A percentile compares a stretch with the other conserved stretches of the same genome.
These are phyloP conservation scores for Barbarea vulgaris DNA, from an alignment of 345 rosid genomes.

Conservation along the genomic window DNA sequence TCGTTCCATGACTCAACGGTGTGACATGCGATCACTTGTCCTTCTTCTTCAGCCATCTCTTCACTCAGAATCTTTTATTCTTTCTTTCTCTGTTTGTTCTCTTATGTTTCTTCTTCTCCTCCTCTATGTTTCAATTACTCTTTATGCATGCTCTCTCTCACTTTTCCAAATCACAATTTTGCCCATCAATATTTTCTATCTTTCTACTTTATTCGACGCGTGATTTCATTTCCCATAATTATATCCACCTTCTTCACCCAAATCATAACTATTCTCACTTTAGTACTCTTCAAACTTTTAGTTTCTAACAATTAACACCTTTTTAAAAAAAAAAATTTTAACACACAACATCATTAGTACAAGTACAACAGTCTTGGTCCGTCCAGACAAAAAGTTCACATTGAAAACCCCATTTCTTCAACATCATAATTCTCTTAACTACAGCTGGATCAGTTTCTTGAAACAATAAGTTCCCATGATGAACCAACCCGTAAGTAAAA, in stretches of 20 bases:
- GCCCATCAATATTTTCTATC: neutral
- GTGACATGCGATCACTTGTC: constrained; percentile 78
- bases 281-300: neutral
- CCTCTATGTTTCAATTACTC: constrained; percentile 10
- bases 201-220: constrained; percentile 26
- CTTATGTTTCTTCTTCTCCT: constrained; percentile 7
- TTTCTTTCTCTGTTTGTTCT: neutral
- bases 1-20: constrained; percentile 64
- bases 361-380: neutral
- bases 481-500: constrained; percentile 79
- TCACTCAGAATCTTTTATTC: neutral
- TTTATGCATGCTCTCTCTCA: constrained; percentile 1
- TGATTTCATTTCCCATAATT: constrained; percentile 33
- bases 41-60: constrained; percentile 61
- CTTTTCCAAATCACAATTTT: neutral
- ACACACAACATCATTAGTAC: neutral
- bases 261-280: constrained; percentile 24
- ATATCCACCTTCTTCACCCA: constrained; percentile 15
- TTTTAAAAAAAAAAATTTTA: neutral
- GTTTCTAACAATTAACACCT: neutral
- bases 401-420: neutral
- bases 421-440: constrained; percentile 27
- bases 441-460: constrained; percentile 70
- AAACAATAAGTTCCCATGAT: constrained; percentile 76
- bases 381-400: constrained; percentile 5